Percentiles rank a stretch among this genome's conserved stretches.
These are phyloP conservation scores for Lolium rigidum DNA, from an alignment of 176 grass and related monocot genomes.

Conservation along the genomic window DNA sequence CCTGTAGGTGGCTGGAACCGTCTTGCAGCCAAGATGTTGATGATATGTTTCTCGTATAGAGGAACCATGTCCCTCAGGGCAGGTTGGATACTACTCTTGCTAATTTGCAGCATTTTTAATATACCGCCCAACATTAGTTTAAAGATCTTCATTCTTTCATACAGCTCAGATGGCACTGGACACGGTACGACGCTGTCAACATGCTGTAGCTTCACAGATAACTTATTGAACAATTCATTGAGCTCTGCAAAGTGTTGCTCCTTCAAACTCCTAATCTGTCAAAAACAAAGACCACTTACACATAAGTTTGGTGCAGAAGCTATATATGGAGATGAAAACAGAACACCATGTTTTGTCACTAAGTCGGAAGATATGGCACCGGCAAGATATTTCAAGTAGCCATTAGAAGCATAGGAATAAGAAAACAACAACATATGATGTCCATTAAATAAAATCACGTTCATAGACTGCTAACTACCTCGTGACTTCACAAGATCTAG, in stretches of 20 bases:
- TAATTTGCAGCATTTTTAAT: slow-evolving; percentile 43
- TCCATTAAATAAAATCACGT: too few relatives aligned
- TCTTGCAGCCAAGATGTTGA: slow-evolving; percentile 54
- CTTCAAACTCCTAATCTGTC: slow-evolving; percentile 78
- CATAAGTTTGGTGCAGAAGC: neutral
- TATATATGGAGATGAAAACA: neutral
- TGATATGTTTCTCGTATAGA: slow-evolving; percentile 68
- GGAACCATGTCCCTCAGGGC: slow-evolving; percentile 62
- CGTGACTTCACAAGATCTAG: too few relatives aligned
- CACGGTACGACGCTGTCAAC: slow-evolving; percentile 51
- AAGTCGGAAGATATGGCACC: too few relatives aligned
- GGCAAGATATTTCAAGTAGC: too few relatives aligned
- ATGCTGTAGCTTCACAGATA: slow-evolving; percentile 72
- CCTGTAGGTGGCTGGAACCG: slow-evolving; percentile 51
- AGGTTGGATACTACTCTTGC: slow-evolving; percentile 59
- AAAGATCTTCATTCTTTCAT: slow-evolving; percentile 73
- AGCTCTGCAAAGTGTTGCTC: slow-evolving; percentile 71
- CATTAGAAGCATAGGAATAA: too few relatives aligned
- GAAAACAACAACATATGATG: too few relatives aligned
- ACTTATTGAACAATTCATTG: slow-evolving; percentile 63
- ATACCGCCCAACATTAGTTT: slow-evolving; percentile 21
- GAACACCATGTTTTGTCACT: too few relatives aligned
- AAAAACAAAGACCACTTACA: slow-evolving; percentile 7
- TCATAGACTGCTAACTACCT: too few relatives aligned
- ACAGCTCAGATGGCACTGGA: slow-evolving; percentile 52